phyloP scores from a whole-genome alignment of 192 early-diverging fungal genomes.

The Coemansia sp. region DNA sequence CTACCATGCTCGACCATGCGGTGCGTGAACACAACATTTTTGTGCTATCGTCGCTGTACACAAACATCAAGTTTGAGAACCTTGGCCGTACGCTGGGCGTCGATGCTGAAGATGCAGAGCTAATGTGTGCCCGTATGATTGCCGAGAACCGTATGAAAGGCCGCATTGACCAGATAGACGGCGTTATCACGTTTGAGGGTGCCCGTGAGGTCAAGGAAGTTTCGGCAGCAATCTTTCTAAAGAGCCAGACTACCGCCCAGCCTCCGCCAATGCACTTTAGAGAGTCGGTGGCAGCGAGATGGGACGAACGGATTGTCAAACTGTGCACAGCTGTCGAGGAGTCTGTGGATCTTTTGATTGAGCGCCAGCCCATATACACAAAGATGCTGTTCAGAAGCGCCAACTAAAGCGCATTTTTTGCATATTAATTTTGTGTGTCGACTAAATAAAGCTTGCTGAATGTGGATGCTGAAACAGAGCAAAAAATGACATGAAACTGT shows the following conservation, averaged over 20 bases:
- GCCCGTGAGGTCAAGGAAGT: slow-evolving; percentile 53
- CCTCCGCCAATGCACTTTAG: slow-evolving; percentile 45
- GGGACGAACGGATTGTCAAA: slow-evolving; percentile 43
- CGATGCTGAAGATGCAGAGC: slow-evolving; percentile 78
- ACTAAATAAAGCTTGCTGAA: not conserved
- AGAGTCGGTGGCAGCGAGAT: slow-evolving; percentile 38
- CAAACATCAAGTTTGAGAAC: slow-evolving; percentile 87
- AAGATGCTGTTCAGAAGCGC: slow-evolving; percentile 27
- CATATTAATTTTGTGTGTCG: not conserved
- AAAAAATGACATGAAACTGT: slow-evolving; percentile 4
- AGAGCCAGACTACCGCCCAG: slow-evolving; percentile 28
- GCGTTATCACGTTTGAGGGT: slow-evolving; percentile 80
- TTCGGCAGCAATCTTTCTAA: slow-evolving; percentile 33
- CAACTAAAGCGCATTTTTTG: slow-evolving; percentile 6
- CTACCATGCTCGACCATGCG: slow-evolving; percentile 72
- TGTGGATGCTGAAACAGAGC: not conserved
- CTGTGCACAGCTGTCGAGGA: slow-evolving; percentile 51
- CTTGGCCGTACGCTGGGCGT: slow-evolving; percentile 77
- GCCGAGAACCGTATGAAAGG: slow-evolving; percentile 84
- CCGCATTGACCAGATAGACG: slow-evolving; percentile 89
- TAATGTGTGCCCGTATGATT: slow-evolving; percentile 85
- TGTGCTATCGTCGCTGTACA: slow-evolving; percentile 86
- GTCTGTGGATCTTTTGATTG: slow-evolving; percentile 47
- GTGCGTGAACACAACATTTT: slow-evolving; percentile 95
- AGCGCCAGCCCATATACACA: slow-evolving; percentile 45